Base-by-base conservation (phyloP, 768 basidiomycete species). In the Cantharellus anzutake region DNA sequence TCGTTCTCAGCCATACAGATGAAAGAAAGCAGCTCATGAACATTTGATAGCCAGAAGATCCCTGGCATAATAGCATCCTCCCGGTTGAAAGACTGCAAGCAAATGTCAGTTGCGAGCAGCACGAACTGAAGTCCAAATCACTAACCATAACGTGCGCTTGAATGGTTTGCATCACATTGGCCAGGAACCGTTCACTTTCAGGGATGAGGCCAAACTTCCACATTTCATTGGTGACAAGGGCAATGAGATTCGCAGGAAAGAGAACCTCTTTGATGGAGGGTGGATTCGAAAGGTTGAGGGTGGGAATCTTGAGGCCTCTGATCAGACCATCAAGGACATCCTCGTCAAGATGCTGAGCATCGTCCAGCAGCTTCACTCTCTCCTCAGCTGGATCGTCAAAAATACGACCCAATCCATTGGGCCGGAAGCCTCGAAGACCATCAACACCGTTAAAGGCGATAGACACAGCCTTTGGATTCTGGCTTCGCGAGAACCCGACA, bases 11-110 rank as follows among this genome's bases (percentile, higher is more conserved):
- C 96, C 42, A 97, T 86, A 67, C 88, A 94, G 67, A 98, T 94
- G 72, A 98, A 99, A 3, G 96, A 99, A 40, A 98, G 77, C 81
- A 98, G 93, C 69, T 99, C 96, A 70, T 99, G 96, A 42, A 99
- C 93, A 66, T 99, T 99, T 40, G 96, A 97, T n/a, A 99, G 75
- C 96, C 96, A 99, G 78, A 88, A 99, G 65, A 98, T 87, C 42
- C 96, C 96, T 3, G 96, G 96, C 42, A 93, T 75, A 62, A 99
- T 90, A 14, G 92, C 84, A 60, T 98, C 96, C 71, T 99, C 96
- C 63, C 91, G 84, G 11, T 78, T 78, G 75, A 90, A 96, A 11
- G 86, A 88, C 88, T 91, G 62, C 4, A 52, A 55, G 20, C 2
- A 58, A 57, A 70, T 11, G 55, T 44, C 35, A 56, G 34, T n/a